Evolutionary conservation across 2,329 filamentous ascomycete species (phyloP).

Genomic region (Orbilia javanica): DNA sequence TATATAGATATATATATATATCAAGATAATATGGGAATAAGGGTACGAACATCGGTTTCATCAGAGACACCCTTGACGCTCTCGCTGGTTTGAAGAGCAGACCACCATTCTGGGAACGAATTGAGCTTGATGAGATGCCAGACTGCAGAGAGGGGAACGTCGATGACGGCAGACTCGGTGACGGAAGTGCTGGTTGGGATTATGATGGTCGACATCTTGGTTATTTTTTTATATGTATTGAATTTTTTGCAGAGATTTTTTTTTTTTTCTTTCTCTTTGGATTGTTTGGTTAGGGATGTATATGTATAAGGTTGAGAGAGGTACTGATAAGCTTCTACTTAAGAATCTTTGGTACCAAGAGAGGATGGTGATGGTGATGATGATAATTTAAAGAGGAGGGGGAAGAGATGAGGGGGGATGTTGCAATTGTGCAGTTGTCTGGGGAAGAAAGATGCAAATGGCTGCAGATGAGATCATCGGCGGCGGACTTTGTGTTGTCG

Average conservation of each 20-base stretch:
- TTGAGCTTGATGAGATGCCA: conserved; percentile 82
- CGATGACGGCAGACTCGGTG: conserved; percentile 76
- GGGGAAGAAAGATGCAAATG: no score
- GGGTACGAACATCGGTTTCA: conserved; percentile 74
- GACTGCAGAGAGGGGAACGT: conserved; percentile 75
- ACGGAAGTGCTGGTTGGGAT: conserved; percentile 78
- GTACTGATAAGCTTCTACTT: no score
- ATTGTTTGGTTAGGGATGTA: no score
- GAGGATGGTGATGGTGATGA: not conserved
- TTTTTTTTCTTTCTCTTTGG: not conserved
- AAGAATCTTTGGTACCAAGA: not conserved
- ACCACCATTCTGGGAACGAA: conserved; percentile 77
- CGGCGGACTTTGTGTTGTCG: conserved; percentile 37
- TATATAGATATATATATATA: not conserved
- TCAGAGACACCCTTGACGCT: conserved; percentile 73
- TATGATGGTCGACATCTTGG: conserved; percentile 61
- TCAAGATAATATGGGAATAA: not conserved
- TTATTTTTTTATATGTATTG: no score
- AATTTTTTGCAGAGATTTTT: conserved; percentile 1
- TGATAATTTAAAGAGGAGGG: not conserved
- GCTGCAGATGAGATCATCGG: conserved; percentile 52
- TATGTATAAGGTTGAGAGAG: no score
- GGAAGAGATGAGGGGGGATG: not conserved
- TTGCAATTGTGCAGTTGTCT: no score
- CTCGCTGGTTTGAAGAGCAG: conserved; percentile 73